Base-by-base conservation (phyloP, 2,329 filamentous ascomycete genomes). In the Aureobasidium sp. region DNA sequence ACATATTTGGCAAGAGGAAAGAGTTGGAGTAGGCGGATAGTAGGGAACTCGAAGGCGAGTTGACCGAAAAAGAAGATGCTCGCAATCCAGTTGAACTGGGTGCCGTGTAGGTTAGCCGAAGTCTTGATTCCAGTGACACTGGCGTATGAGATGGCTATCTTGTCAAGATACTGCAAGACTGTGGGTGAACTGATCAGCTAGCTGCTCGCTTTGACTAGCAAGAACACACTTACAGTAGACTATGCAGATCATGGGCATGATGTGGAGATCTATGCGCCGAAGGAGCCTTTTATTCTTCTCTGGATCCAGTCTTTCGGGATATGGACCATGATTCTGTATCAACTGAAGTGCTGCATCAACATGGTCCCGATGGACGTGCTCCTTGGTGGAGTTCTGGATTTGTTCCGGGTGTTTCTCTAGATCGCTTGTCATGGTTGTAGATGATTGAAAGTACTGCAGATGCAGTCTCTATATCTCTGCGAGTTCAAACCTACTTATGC, bases 1-100 rank as follows among this genome's bases (percentile, higher is more conserved):
- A 72, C 64, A 61, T 70, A 70, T 42, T 56, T 56, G 17, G 37
- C 52, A 12, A 44, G 22, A 15, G 52, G 52, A 31, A 56, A 44
- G 1, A 29, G 37, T 17, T 56, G 52, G 9, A 56, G 27, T 14
- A 56, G 52, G 4, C 52, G 37, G 37, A 29, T 56, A 9, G 48
- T 52, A 2, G 48, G 48, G 20, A 37, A 52, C 14, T 52, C 31
- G 22, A 52, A 52, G 11, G 31, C 29, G 11, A 52, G n/a, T 15
- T 52, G 31, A 22, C 48, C 48, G 7, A 52, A 52, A 29, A 51
- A 51, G 29, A 51, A 51, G 7, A 51, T 51, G 20, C 48, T 51
- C 9, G 48, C 48, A 15, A 51, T 51, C 48, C 48, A 51, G 29
- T 51, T 51, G 31, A 51, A 51, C 14, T 51, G 48, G 20, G 29